phyloP scores from a whole-genome alignment of 805 yeast species.

The Saccharomyces paradoxus region DNA sequence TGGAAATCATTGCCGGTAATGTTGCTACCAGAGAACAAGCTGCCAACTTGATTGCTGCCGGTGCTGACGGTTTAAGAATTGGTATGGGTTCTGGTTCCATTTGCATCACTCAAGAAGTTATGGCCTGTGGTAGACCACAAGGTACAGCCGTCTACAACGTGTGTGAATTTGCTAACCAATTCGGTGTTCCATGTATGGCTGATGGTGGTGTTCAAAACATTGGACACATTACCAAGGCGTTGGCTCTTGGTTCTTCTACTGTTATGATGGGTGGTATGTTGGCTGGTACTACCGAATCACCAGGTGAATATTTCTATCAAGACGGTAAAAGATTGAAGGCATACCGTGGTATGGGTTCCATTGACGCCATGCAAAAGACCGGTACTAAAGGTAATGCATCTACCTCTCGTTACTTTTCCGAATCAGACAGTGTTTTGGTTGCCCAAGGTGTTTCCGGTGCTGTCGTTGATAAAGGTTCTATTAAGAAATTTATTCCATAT shows the following conservation, averaged over 20 bases:
- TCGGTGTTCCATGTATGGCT: slow-evolving; percentile 98
- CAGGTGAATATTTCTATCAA: slow-evolving; percentile 95
- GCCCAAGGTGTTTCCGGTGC: slow-evolving; percentile 99
- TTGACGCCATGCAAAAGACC: slow-evolving; percentile 96
- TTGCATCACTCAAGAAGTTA: slow-evolving; percentile 98
- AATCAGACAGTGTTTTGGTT: slow-evolving; percentile 87
- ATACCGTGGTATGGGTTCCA: slow-evolving; percentile 99
- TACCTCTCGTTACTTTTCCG: slow-evolving; percentile 95
- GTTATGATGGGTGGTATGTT: slow-evolving; percentile 99
- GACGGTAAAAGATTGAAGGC: slow-evolving; percentile 96
- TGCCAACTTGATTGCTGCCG: slow-evolving; percentile 86
- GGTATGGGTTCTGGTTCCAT: slow-evolving; percentile 99
- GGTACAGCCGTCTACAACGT: slow-evolving; percentile 97
- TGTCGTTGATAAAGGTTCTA: slow-evolving; percentile 93
- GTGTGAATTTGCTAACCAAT: slow-evolving; percentile 84
- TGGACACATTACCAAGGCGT: slow-evolving; percentile 95
- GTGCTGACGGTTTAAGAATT: slow-evolving; percentile 96
- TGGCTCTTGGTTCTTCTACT: slow-evolving; percentile 92
- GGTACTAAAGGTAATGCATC: slow-evolving; percentile 89
- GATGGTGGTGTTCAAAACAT: slow-evolving; percentile 99
- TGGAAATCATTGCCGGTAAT: slow-evolving; percentile 93
- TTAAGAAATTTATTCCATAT: slow-evolving; percentile 90
- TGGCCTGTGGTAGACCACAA: slow-evolving; percentile 99
- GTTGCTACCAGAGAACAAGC: slow-evolving; percentile 99
- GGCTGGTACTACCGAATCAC: slow-evolving; percentile 97